Conservation (phyloP, 768 basidiomycete genomes). For the Leccinum longicurvipes region DNA sequence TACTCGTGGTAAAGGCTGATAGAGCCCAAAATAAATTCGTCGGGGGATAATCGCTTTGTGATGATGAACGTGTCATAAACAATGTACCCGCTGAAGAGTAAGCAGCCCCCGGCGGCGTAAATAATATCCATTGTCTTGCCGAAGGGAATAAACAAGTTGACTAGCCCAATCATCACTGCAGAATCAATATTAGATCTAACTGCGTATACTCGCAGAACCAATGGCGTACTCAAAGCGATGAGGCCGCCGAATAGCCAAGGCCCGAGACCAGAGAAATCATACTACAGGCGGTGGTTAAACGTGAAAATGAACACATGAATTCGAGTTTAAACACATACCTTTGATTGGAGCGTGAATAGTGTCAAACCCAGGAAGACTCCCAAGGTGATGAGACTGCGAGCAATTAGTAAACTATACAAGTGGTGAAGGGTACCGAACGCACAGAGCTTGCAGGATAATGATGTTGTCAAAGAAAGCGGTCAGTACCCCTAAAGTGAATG, state of each 20-base stretch:
- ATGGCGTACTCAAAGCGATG: conserved; percentile 64
- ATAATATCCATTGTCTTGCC: conserved; percentile 75
- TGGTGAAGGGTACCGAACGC: conserved; percentile 26
- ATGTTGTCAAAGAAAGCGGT: conserved; percentile 69
- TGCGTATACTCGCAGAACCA: neutral
- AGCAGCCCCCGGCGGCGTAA: conserved; percentile 71
- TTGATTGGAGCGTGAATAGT: conserved; percentile 91
- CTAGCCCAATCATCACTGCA: conserved; percentile 74
- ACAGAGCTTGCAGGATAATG: conserved; percentile 86
- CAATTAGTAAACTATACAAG: conserved; percentile 8
- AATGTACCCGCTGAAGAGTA: conserved; percentile 88
- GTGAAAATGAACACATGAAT: neutral
- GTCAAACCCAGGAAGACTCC: conserved; percentile 94
- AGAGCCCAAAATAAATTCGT: conserved; percentile 89
- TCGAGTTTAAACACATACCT: conserved; percentile 43
- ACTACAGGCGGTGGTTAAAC: conserved; percentile 41
- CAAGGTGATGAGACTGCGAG: conserved; percentile 71
- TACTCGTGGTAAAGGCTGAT: conserved; percentile 94
- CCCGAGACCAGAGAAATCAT: conserved; percentile 91
- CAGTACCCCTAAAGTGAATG: conserved; percentile 83
- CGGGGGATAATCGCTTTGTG: conserved; percentile 83
- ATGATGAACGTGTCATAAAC: conserved; percentile 91
- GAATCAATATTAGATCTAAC: conserved; percentile 1
- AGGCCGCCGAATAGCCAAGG: conserved; percentile 88
- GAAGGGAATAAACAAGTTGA: conserved; percentile 88